Conservation (phyloP, 2,329 filamentous ascomycete genomes). For the Colletotrichum lentis region DNA sequence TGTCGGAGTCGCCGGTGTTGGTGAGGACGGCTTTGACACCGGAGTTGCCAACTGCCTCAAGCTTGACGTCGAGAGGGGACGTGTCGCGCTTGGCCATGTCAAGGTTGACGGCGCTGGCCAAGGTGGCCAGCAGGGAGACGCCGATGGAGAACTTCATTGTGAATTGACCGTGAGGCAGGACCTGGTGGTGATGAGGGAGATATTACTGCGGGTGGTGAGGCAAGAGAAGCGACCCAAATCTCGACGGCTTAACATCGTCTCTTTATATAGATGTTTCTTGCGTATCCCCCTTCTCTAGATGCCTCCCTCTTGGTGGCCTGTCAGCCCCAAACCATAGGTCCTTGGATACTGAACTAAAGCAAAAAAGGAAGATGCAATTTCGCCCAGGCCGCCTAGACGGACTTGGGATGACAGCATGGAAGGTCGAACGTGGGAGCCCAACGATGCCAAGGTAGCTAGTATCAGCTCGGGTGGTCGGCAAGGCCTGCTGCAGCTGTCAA, state of each 20-base stretch:
- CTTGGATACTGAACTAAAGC: slow-evolving; percentile 5
- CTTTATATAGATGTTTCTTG: slow-evolving; percentile 19
- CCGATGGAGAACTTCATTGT: slow-evolving; percentile 33
- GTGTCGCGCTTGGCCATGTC: slow-evolving; percentile 34
- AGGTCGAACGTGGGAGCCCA: background rate
- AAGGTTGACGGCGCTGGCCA: slow-evolving; percentile 32
- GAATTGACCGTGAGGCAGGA: slow-evolving; percentile 13
- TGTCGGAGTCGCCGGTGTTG: slow-evolving; percentile 55
- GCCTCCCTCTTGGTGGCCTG: background rate
- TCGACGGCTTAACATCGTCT: background rate
- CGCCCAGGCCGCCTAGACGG: slow-evolving; percentile 17
- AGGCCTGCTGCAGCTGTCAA: slow-evolving; percentile 1
- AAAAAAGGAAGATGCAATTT: slow-evolving; percentile 24
- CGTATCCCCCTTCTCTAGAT: background rate
- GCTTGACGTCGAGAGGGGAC: slow-evolving; percentile 50
- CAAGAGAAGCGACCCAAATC: background rate
- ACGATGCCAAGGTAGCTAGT: slow-evolving; percentile 18
- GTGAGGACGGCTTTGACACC: slow-evolving; percentile 59
- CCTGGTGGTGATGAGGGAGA: background rate
- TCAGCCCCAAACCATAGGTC: background rate
- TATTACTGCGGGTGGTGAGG: background rate
- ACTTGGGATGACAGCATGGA: slow-evolving; percentile 1
- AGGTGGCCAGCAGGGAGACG: slow-evolving; percentile 26
- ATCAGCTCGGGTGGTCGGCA: slow-evolving; percentile 19
- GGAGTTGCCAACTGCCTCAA: slow-evolving; percentile 56